Percentiles rank a stretch among this genome's conserved stretches.
Evolutionary conservation across 2,329 filamentous ascomycete genomes (phyloP).

Genomic region (Chrysosphaeria jannelii): DNA sequence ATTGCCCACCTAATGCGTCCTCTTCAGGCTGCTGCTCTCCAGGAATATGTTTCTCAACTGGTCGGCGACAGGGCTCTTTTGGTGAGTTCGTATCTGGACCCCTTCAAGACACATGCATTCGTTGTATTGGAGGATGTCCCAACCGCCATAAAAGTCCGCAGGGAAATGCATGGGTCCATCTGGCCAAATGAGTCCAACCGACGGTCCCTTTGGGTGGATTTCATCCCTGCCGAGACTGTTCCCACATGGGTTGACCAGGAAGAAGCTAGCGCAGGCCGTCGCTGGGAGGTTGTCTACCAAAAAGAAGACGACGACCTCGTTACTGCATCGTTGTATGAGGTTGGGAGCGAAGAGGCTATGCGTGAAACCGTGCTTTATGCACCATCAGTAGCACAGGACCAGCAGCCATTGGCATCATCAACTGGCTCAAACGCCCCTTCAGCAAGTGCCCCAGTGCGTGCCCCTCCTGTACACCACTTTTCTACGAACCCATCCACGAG

Average conservation of each 20-base stretch:
- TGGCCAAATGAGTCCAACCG: conserved; percentile 74
- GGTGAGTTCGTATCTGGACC: conserved; percentile 47
- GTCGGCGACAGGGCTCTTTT: conserved; percentile 32
- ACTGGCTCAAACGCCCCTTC: too few relatives aligned
- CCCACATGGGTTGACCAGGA: conserved; percentile 46
- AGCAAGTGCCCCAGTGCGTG: too few relatives aligned
- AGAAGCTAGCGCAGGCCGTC: conserved; percentile 11
- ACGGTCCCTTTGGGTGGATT: conserved; percentile 69
- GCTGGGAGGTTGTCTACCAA: conserved; percentile 47
- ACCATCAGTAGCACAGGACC: too few relatives aligned
- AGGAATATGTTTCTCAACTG: conserved; percentile 36
- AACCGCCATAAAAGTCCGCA: conserved; percentile 48
- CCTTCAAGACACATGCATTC: conserved; percentile 68
- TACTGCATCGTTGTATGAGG: conserved; percentile 25
- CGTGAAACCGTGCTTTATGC: too few relatives aligned
- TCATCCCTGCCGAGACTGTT: conserved; percentile 49
- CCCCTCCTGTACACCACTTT: too few relatives aligned
- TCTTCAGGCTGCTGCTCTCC: conserved; percentile 35
- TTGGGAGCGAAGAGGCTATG: conserved; percentile 5
- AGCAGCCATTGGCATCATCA: too few relatives aligned
- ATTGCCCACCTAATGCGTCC: conserved; percentile 79
- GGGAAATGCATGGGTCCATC: conserved; percentile 41
- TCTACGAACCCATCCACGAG: too few relatives aligned
- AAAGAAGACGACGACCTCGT: conserved; percentile 18
- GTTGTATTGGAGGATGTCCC: conserved; percentile 36